Evolutionary conservation across 306 rosid species (phyloP).

Genomic region (Boehmeria nivea): DNA sequence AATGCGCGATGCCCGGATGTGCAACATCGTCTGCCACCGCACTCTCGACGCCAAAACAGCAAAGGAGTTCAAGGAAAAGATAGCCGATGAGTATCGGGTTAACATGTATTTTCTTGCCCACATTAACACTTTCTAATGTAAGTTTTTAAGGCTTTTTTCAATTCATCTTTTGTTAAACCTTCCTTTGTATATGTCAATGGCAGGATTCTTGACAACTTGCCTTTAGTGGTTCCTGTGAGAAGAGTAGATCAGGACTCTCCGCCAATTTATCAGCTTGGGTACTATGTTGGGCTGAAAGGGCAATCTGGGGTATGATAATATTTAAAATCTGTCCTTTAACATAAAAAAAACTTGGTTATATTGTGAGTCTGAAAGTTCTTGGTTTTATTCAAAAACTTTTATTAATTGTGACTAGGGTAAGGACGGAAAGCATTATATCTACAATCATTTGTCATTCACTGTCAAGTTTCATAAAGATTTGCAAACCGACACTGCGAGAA

Average conservation of each 20-base stretch:
- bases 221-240: constrained; percentile 71
- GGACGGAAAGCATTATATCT: constrained; percentile 71
- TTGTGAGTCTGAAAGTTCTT: constrained; percentile 15
- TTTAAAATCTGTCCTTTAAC: neutral
- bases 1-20: constrained; percentile 92
- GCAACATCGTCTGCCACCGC: constrained; percentile 52
- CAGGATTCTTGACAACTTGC: constrained; percentile 98
- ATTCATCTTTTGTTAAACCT: constrained; percentile 18
- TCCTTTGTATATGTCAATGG: constrained; percentile 26
- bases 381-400: constrained; percentile 15
- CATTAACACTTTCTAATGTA: neutral
- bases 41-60: constrained; percentile 70
- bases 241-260: constrained; percentile 72
- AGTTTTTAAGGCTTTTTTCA: neutral
- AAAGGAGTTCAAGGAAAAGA: constrained; percentile 88
- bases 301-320: constrained; percentile 60
- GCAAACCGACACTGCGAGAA: constrained; percentile 76
- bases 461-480: constrained; percentile 76
- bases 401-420: constrained; percentile 57
- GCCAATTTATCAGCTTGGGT: constrained; percentile 82
- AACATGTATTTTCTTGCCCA: constrained; percentile 58
- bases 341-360: constrained; percentile 12
- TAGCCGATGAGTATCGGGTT: constrained; percentile 89
- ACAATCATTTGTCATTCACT: constrained; percentile 89
- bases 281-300: constrained; percentile 81